These are phyloP conservation scores for Saturnispora galanensis DNA, from an alignment of 805 yeast genomes.

Conservation along the genomic window DNA sequence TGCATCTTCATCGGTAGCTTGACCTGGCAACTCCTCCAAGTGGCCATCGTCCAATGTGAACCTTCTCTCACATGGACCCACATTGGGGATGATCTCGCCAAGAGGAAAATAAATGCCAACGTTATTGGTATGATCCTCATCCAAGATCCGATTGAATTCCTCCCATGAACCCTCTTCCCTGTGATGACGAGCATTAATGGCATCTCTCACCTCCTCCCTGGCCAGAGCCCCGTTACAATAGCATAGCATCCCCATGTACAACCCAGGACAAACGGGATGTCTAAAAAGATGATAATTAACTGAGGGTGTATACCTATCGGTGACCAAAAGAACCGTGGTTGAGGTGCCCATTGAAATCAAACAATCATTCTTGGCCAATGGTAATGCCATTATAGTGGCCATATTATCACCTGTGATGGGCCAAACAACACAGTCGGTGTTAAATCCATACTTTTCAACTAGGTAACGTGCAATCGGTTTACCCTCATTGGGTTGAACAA, in stretches of 20 bases:
- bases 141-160: conserved; percentile 47
- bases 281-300: conserved; percentile 76
- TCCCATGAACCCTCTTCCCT: conserved; percentile 37
- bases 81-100: conserved; percentile 88
- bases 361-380: conserved; percentile 65
- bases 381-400: conserved; percentile 78
- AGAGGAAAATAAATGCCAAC: conserved; percentile 79
- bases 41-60: conserved; percentile 26
- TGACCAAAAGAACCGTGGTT: conserved; percentile 78
- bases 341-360: conserved; percentile 82
- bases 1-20: conserved; percentile 57
- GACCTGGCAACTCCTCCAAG: conserved; percentile 22
- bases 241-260: conserved; percentile 92
- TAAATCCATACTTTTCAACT: conserved; percentile 54
- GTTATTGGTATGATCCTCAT: conserved; percentile 27
- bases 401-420: conserved; percentile 88
- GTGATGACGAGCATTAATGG: conserved; percentile 37
- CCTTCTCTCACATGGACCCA: conserved; percentile 51
- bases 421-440: conserved; percentile 45
- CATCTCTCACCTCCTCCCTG: conserved; percentile 64
- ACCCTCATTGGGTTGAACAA: conserved; percentile 37
- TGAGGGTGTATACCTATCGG: conserved; percentile 68
- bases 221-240: conserved; percentile 88
- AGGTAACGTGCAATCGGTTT: conserved; percentile 55
- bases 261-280: conserved; percentile 70